Base-by-base conservation (phyloP, 768 basidiomycete genomes). In the Boletellus emodensis region DNA sequence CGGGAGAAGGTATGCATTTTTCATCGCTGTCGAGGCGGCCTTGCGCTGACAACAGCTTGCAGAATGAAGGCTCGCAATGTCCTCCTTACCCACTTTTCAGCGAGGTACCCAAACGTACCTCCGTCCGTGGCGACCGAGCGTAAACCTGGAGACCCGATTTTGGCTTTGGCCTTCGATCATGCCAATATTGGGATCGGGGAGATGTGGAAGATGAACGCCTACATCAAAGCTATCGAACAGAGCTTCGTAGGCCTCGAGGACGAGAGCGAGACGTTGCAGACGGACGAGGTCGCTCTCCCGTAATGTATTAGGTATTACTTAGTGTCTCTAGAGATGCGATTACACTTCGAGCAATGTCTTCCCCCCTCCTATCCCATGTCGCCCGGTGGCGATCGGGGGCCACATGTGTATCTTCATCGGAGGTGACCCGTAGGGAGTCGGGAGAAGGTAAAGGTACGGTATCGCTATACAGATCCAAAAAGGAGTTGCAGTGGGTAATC, bases 51-150 rank as follows among this genome's bases (percentile, higher is more conserved):
- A 24, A 50, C 15, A 4, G 38, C 15, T 30, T 30, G 35, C 49
- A 94, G 92, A 53, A 95, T 95, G 94, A 75, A 79, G 10, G 93
- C 93, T 1, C 72, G 82, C 46, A 84, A 91, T 55, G 76, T 91
- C 37, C 79, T 97, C n/a, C 78, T 98, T 18, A 98, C 93, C 0
- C 94, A 97, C 66, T 97, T 97, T 71, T 96, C 94, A 10, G 90
- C 90, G 36, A 84, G 94, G 26, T 94, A 95, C 67, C 92, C 94
- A 15, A 92, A 89, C 58, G 74, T 94, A 63, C 91, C 91, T 3
- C 71, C 77, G 4, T 67, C 75, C 11, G 62, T 71, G 13, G 54
- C 51, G 34, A 63, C 41, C 44, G 46, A 53, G 51, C 53, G 22
- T 35, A 48, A 40, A 46, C 47, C 48, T 36, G 63, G 50, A 38